Evolutionary conservation across 805 yeast genomes (phyloP).

Genomic region (Candida krabiensis): DNA sequence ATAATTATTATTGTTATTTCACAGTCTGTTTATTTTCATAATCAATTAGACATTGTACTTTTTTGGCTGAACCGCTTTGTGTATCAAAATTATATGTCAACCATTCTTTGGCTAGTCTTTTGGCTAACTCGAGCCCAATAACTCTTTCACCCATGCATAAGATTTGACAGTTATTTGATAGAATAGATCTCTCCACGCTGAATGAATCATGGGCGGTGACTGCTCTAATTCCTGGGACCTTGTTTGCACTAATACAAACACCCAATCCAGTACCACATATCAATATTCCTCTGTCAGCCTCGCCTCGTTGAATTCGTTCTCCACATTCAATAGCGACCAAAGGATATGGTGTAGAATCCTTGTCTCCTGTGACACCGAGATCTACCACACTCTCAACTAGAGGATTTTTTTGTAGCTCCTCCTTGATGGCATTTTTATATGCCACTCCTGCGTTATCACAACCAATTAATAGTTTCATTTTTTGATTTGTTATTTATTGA

Average conservation of each 20-base stretch:
- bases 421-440: slow-evolving; percentile 37
- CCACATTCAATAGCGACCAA: slow-evolving; percentile 40
- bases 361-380: slow-evolving; percentile 35
- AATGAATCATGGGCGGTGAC: slow-evolving; percentile 50
- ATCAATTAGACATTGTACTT: slow-evolving; percentile 29
- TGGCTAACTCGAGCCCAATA: slow-evolving; percentile 43
- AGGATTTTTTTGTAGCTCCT: slow-evolving; percentile 30
- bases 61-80: slow-evolving; percentile 40
- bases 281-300: slow-evolving; percentile 41
- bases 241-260: slow-evolving; percentile 45
- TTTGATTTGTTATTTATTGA: slow-evolving; percentile 38
- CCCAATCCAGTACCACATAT: slow-evolving; percentile 48
- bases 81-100: slow-evolving; percentile 41
- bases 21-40: slow-evolving; percentile 15
- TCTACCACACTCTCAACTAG: slow-evolving; percentile 33
- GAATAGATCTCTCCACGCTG: slow-evolving; percentile 45
- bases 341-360: slow-evolving; percentile 39
- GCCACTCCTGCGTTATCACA: slow-evolving; percentile 43
- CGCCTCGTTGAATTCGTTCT: slow-evolving; percentile 35
- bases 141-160: slow-evolving; percentile 51
- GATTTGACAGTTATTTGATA: slow-evolving; percentile 44
- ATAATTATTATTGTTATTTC: too few relatives aligned
- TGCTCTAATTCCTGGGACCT: slow-evolving; percentile 45
- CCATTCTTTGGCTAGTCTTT: slow-evolving; percentile 46
- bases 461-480: slow-evolving; percentile 32